phyloP scores from a whole-genome alignment of 1,284 basidiomycete species.

The Cryptococcus sp. region DNA sequence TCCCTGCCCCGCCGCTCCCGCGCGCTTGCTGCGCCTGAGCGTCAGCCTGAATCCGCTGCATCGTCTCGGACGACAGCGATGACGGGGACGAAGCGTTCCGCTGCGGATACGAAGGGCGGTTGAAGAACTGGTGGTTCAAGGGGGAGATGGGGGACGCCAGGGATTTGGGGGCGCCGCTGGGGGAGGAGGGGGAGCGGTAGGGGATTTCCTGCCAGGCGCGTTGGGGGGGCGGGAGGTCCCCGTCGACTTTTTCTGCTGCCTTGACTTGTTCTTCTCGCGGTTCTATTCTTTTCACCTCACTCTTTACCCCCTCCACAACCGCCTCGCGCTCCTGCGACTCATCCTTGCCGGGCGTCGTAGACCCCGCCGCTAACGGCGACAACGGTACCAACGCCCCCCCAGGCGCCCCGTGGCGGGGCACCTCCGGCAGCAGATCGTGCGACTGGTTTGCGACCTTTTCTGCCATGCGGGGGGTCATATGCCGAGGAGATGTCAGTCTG shows the following conservation, averaged over 20 bases:
- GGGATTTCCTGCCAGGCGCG: constrained; percentile 11
- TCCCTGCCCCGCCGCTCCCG: neutral
- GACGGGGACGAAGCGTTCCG: constrained; percentile 15
- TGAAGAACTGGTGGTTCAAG: constrained; percentile 12
- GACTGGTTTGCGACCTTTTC: constrained; percentile 26
- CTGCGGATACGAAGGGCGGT: constrained; percentile 9
- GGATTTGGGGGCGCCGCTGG: neutral
- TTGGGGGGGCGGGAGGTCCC: neutral
- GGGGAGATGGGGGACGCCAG: neutral
- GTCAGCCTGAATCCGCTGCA: constrained; percentile 32
- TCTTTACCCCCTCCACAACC: too few species aligned
- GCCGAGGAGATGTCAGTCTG: constrained; percentile 34
- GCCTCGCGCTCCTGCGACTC: neutral
- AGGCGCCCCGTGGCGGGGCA: constrained; percentile 9
- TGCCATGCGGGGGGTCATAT: constrained; percentile 34
- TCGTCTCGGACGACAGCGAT: constrained; percentile 32
- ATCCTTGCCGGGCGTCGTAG: constrained; percentile 7
- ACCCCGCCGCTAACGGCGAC: constrained; percentile 9
- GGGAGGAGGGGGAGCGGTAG: constrained; percentile 10
- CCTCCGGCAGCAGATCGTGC: constrained; percentile 8
- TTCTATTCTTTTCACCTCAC: too few species aligned
- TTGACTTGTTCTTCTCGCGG: neutral
- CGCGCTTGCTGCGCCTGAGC: neutral
- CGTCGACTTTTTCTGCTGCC: neutral
- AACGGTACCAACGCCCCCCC: constrained; percentile 5